These are phyloP conservation scores for Cryptococcus sp. DNA, from an alignment of 1,284 basidiomycete genomes.

Conservation along the genomic window DNA sequence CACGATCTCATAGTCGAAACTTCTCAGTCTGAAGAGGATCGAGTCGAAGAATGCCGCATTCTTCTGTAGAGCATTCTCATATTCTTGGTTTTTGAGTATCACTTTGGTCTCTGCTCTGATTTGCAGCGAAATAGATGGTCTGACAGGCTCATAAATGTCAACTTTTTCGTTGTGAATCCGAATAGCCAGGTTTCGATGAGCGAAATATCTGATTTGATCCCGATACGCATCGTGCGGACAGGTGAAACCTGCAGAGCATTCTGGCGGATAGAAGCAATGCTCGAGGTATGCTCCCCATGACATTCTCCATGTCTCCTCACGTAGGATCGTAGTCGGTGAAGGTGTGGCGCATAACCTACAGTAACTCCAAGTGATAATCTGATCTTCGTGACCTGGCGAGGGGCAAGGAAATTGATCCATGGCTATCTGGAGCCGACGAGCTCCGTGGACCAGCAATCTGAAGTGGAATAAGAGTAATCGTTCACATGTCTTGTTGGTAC, in stretches of 20 bases:
- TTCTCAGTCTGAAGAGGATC: slow-evolving; percentile 48
- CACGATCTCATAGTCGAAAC: slow-evolving; percentile 42
- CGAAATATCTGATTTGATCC: slow-evolving; percentile 91
- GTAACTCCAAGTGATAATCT: slow-evolving; percentile 87
- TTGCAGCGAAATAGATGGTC: slow-evolving; percentile 81
- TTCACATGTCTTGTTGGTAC: slow-evolving; percentile 76
- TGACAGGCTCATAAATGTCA: slow-evolving; percentile 75
- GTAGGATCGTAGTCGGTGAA: slow-evolving; percentile 83
- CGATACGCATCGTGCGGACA: slow-evolving; percentile 94
- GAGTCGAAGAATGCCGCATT: slow-evolving; percentile 61
- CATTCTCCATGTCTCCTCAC: slow-evolving; percentile 76
- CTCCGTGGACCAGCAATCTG: slow-evolving; percentile 83
- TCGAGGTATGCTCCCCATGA: slow-evolving; percentile 49
- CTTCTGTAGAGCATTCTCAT: slow-evolving; percentile 67
- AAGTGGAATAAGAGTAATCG: slow-evolving; percentile 78
- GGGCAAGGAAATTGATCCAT: slow-evolving; percentile 65
- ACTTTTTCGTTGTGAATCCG: slow-evolving; percentile 86
- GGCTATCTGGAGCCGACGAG: slow-evolving; percentile 73
- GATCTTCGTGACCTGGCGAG: slow-evolving; percentile 55
- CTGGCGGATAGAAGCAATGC: slow-evolving; percentile 67
- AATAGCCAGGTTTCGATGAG: slow-evolving; percentile 62
- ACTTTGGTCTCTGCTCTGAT: slow-evolving; percentile 80
- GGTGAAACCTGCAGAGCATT: slow-evolving; percentile 59
- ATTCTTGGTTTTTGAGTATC: slow-evolving; percentile 84
- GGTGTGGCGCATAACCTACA: slow-evolving; percentile 75